Evolutionary conservation across 257 asterid species (phyloP).

Genomic region (Henckelia pumila): DNA sequence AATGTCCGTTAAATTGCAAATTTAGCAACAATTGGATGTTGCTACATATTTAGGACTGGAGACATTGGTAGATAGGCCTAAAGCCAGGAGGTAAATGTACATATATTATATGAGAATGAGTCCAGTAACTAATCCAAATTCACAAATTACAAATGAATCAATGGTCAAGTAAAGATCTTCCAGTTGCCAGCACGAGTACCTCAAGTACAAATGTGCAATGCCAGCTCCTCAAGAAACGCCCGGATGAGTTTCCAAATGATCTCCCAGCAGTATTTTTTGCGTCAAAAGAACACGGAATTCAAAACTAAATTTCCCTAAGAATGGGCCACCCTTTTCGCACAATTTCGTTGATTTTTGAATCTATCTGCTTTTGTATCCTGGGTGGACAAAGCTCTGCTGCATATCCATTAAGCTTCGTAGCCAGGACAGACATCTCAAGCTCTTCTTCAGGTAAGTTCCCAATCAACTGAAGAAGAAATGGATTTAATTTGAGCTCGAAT

Average conservation of each 20-base stretch:
- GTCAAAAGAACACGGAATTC: conserved; percentile 14
- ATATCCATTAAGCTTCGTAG: conserved; percentile 80
- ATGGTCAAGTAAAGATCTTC: conserved; percentile 3
- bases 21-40: too few species aligned
- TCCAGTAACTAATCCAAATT: not conserved
- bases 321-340: conserved; percentile 90
- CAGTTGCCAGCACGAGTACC: not conserved
- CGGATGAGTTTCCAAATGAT: conserved; percentile 15
- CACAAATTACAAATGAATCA: conserved; percentile 12
- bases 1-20: too few species aligned
- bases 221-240: conserved; percentile 20
- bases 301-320: conserved; percentile 58
- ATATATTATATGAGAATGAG: too few species aligned
- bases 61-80: too few species aligned
- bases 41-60: too few species aligned
- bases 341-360: conserved; percentile 69
- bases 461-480: conserved; percentile 80
- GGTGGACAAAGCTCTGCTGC: conserved; percentile 94
- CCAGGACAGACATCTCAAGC: conserved; percentile 73
- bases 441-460: conserved; percentile 90
- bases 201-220: not conserved
- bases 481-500: conserved; percentile 91
- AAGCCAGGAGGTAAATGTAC: too few species aligned
- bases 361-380: conserved; percentile 62
- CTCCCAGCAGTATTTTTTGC: conserved; percentile 8